A percentile compares a stretch with the other conserved stretches of the same genome.
These are phyloP conservation scores for Lactifluus piperatus DNA, from an alignment of 768 basidiomycete species.

Conservation along the genomic window DNA sequence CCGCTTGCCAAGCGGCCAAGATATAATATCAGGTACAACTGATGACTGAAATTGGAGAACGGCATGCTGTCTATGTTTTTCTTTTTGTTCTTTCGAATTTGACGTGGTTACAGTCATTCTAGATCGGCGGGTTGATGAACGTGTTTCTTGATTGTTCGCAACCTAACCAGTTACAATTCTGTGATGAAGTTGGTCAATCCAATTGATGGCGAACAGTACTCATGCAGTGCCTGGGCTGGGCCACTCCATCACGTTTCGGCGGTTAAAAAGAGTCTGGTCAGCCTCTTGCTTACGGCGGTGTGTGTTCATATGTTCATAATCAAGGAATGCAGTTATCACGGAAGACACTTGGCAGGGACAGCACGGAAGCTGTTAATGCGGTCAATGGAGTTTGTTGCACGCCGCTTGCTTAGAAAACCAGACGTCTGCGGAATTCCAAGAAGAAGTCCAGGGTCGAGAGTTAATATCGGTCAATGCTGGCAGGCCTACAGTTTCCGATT, in stretches of 20 bases:
- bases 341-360: slow-evolving; percentile 3
- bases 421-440: not conserved
- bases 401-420: not conserved
- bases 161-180: no score
- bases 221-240: not conserved
- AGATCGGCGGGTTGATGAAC: not conserved
- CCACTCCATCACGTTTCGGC: not conserved
- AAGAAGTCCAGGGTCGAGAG: not conserved
- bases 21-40: not conserved
- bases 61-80: not conserved
- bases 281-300: not conserved
- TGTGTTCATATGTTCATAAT: not conserved
- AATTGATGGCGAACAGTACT: no score
- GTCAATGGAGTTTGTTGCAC: not conserved
- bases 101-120: not conserved
- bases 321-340: not conserved
- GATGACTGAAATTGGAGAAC: not conserved
- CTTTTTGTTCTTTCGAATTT: not conserved
- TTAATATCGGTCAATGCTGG: not conserved
- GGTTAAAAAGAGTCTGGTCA: not conserved
- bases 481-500: not conserved
- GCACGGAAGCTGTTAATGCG: not conserved
- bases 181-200: not conserved
- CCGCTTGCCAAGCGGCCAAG: not conserved
- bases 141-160: not conserved